Evolutionary conservation across 2,329 filamentous ascomycete species (phyloP).

Genomic region (Paraphoma chrysanthemicola): DNA sequence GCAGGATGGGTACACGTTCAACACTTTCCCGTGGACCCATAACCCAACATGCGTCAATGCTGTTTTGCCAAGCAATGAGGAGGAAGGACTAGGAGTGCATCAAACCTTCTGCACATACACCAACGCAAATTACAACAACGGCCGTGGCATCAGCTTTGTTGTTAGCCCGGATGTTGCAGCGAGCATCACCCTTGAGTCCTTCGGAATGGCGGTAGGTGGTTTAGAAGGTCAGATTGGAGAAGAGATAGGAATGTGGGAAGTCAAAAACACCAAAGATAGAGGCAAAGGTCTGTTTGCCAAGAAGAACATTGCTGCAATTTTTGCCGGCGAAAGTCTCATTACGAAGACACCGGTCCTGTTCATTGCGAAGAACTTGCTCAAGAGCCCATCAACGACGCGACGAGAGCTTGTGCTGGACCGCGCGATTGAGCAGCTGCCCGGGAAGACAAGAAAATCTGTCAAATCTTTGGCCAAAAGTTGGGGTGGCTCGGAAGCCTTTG

Average conservation of each 20-base stretch:
- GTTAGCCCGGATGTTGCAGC: conserved; percentile 33
- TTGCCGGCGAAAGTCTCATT: conserved; percentile 33
- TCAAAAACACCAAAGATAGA: conserved; percentile 25
- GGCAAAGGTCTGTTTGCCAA: conserved; percentile 38
- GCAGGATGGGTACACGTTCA: conserved; percentile 29
- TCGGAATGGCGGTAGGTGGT: conserved; percentile 18
- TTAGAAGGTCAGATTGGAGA: conserved; percentile 9
- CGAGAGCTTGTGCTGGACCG: conserved; percentile 19
- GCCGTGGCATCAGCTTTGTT: conserved; percentile 39
- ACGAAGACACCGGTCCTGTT: conserved; percentile 33
- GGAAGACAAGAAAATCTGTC: conserved; percentile 19
- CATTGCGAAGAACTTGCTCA: conserved; percentile 21
- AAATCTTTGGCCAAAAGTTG: conserved; percentile 23
- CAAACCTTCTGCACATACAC: conserved; percentile 37
- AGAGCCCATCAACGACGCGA: conserved; percentile 5
- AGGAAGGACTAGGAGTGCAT: conserved; percentile 5
- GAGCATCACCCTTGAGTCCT: conserved; percentile 22
- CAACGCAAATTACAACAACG: conserved; percentile 29
- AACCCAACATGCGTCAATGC: conserved; percentile 32
- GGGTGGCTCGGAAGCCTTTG: conserved; percentile 20
- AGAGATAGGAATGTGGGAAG: conserved; percentile 29
- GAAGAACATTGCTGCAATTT: conserved; percentile 18
- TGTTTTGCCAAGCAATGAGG: conserved; percentile 12
- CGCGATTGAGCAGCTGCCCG: conserved; percentile 34
- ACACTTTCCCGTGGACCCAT: conserved; percentile 39